These are phyloP conservation scores for Pythium guiyangense DNA, from an alignment of 352 stramenopile species.

Conservation along the genomic window DNA sequence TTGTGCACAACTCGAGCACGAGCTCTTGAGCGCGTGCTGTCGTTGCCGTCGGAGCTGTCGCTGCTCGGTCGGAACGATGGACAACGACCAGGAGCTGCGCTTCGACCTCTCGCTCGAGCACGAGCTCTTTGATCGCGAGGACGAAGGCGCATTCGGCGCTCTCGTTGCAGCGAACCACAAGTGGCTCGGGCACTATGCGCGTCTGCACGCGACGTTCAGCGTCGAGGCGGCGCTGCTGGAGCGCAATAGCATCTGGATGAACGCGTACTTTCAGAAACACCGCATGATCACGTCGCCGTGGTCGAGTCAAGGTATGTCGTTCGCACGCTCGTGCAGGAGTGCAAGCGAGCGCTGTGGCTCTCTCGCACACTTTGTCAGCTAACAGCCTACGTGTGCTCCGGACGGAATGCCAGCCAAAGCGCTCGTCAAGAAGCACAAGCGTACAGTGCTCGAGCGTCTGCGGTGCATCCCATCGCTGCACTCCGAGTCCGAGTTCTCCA, in stretches of 20 bases:
- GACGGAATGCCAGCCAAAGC: neutral
- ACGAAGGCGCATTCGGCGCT: conserved; percentile 32
- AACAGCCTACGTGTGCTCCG: neutral
- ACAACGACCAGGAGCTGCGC: conserved; percentile 18
- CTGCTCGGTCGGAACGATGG: conserved; percentile 15
- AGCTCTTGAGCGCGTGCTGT: too few species aligned
- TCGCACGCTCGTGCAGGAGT: too few species aligned
- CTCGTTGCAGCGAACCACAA: conserved; percentile 58
- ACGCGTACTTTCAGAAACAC: conserved; percentile 76
- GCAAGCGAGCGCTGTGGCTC: too few species aligned
- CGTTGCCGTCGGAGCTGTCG: too few species aligned
- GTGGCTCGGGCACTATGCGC: conserved; percentile 61
- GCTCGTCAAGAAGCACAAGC: neutral
- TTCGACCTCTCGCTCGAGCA: conserved; percentile 31
- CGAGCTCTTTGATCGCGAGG: conserved; percentile 16
- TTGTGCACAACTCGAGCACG: too few species aligned
- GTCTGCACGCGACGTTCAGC: conserved; percentile 47
- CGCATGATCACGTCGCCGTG: conserved; percentile 62
- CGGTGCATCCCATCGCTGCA: conserved; percentile 27
- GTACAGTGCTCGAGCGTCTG: conserved; percentile 25
- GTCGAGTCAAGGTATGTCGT: conserved; percentile 43
- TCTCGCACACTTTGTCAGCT: neutral
- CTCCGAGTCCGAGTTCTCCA: conserved; percentile 47
- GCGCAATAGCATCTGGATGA: conserved; percentile 78
- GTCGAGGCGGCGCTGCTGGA: conserved; percentile 51